Percentiles rank a stretch among this genome's conserved stretches.
Evolutionary conservation across 176 grass and related monocot genomes (phyloP).

Genomic region (Tillandsia fasciculata): DNA sequence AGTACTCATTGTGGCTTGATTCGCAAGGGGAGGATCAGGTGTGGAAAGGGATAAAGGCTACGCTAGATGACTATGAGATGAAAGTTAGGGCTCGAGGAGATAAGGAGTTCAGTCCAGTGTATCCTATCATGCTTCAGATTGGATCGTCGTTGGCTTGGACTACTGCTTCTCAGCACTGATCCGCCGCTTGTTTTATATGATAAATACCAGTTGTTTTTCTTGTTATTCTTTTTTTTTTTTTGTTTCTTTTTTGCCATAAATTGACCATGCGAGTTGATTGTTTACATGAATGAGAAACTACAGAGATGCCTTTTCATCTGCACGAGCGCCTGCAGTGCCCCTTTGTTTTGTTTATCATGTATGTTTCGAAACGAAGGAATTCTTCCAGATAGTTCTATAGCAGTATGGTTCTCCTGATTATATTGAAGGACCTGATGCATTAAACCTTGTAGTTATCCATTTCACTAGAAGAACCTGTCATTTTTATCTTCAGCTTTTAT

Average conservation of each 20-base stretch:
- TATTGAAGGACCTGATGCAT: not conserved
- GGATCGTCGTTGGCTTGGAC: constrained; percentile 46
- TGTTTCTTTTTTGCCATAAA: not conserved
- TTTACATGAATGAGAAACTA: not conserved
- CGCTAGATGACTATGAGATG: constrained; percentile 77
- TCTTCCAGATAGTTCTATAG: no score
- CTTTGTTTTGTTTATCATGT: not conserved
- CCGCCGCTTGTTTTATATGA: not conserved
- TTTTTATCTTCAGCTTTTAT: not conserved
- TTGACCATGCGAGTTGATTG: not conserved
- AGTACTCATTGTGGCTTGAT: constrained; percentile 95
- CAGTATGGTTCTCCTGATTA: not conserved
- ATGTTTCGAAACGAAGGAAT: not conserved
- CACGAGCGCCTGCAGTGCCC: not conserved
- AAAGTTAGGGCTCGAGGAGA: constrained; percentile 56
- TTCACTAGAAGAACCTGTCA: not conserved
- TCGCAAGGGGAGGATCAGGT: constrained; percentile 82
- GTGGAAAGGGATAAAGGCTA: constrained; percentile 92
- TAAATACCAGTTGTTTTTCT: not conserved
- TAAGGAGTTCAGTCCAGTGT: constrained; percentile 80
- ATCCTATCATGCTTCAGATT: constrained; percentile 81
- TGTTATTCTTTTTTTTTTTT: not conserved
- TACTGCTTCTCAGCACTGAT: constrained; percentile 9
- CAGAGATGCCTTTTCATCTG: not conserved
- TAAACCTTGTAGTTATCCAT: not conserved